Base-by-base conservation (phyloP, 2,329 filamentous ascomycete genomes). In the Tolypocladium guangdongense region DNA sequence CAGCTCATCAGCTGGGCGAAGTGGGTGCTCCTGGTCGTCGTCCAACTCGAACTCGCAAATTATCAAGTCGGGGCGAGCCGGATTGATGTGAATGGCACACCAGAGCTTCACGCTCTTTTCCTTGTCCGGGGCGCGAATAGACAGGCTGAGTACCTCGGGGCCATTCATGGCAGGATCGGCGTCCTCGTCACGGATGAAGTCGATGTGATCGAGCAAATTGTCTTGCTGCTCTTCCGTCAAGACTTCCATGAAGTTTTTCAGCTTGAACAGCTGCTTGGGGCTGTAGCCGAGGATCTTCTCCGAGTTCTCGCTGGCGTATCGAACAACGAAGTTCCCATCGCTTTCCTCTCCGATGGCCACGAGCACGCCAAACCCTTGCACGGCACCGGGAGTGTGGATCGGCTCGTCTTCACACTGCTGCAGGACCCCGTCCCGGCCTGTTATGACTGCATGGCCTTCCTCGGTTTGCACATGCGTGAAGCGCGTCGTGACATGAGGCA, bases 21-120 rank as follows among this genome's bases (percentile, higher is more conserved):
- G 70, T 1, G 89, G 88, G 60, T 84, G 80, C 5, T 80, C 67
- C 0, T 74, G 68, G 57, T 95, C 89, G 57, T 95, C 86, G 64
- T 95, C 89, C 2, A 90, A 69, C 65, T 96, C 90, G 54, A 96
- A 92, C 63, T 96, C 90, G 73, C 89, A 95, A 11, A 96, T 86
- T 32, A 95, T 74, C 27, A 92, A 68, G 47, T 88, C 80, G 0
- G 82, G 79, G 57, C 90, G 82, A 1, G 74, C 70, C 1, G 84
- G 77, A 51, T 84, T 87, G 54, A 88, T 78, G 62, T 96, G 90
- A 60, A 93, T 84, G 8, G 89, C 90, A 66, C 89, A 95, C 90
- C 90, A 96, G 2, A 95, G 71, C 64, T 91, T 93, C 52, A 78
- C 74, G 4, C 74, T 75, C 55, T 78, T 77, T 22, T 76, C 74